These are phyloP conservation scores for Leucocoprinus leucothites DNA, from an alignment of 768 basidiomycete species.

Conservation along the genomic window DNA sequence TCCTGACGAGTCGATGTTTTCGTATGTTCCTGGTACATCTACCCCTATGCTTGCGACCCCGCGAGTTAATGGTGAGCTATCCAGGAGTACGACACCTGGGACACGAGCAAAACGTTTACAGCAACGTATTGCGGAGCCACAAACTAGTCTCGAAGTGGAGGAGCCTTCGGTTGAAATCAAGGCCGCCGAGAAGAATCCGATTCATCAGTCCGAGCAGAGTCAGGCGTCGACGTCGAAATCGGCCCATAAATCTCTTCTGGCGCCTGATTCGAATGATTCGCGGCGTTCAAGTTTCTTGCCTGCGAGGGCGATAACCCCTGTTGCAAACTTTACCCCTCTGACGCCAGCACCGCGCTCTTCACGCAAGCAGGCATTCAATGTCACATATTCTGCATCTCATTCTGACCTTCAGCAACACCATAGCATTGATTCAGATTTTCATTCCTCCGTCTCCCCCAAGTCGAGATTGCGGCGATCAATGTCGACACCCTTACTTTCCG, in stretches of 20 bases:
- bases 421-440: slow-evolving; percentile 8
- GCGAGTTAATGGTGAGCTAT: slow-evolving; percentile 13
- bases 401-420: slow-evolving; percentile 39
- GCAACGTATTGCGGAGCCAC: slow-evolving; percentile 38
- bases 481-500: slow-evolving; percentile 53
- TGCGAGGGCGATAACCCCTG: slow-evolving; percentile 62
- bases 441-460: slow-evolving; percentile 14
- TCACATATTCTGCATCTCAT: slow-evolving; percentile 56
- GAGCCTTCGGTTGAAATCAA: slow-evolving; percentile 13
- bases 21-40: slow-evolving; percentile 33
- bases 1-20: slow-evolving; percentile 44
- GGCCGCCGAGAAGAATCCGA: slow-evolving; percentile 18
- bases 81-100: slow-evolving; percentile 17
- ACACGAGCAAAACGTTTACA: slow-evolving; percentile 21
- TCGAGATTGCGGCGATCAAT: slow-evolving; percentile 41
- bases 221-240: slow-evolving; percentile 23
- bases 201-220: slow-evolving; percentile 27
- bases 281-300: slow-evolving; percentile 44
- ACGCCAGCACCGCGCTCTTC: slow-evolving; percentile 51
- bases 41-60: slow-evolving; percentile 38
- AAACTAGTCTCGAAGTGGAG: slow-evolving; percentile 35
- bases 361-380: slow-evolving; percentile 44
- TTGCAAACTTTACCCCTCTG: slow-evolving; percentile 55
- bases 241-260: slow-evolving; percentile 24
- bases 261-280: slow-evolving; percentile 23